Evolutionary conservation across 768 basidiomycete genomes (phyloP).

Genomic region (Hericium alpestre): DNA sequence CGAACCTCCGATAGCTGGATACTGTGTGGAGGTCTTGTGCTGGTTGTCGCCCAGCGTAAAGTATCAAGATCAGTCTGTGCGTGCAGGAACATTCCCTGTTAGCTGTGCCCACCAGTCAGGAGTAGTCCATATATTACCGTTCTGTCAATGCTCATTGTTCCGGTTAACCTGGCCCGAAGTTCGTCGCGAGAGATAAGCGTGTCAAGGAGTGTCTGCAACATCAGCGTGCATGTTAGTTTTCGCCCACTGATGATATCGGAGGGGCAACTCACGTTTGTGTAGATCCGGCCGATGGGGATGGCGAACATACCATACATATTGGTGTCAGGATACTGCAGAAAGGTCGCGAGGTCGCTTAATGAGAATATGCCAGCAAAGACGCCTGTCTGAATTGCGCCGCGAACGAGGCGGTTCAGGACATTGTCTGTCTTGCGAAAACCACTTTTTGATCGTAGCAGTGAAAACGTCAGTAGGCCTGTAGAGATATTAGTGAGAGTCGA

Average conservation of each 20-base stretch:
- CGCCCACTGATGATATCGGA: not conserved
- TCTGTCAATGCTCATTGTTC: not conserved
- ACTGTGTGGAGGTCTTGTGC: not conserved
- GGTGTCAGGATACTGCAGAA: constrained; percentile 18
- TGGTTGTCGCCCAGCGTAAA: not conserved
- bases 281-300: constrained; percentile 31
- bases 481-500: not conserved
- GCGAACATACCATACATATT: constrained; percentile 29
- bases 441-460: constrained; percentile 33
- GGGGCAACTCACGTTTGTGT: constrained; percentile 31
- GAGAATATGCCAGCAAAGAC: constrained; percentile 42
- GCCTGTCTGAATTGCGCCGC: constrained; percentile 45
- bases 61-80: not conserved
- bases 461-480: constrained; percentile 20
- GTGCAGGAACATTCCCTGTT: no score
- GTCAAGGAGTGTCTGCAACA: not conserved
- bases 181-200: not conserved
- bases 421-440: constrained; percentile 43
- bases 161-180: not conserved
- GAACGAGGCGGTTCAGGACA: constrained; percentile 42
- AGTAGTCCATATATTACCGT: not conserved
- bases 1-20: not conserved
- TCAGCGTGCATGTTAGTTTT: not conserved
- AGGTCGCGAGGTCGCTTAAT: constrained; percentile 35
- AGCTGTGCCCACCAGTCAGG: not conserved